Percentiles rank a stretch among this genome's conserved stretches.
Evolutionary conservation across 257 asterid genomes (phyloP).

Genomic region (Mentha longifolia): DNA sequence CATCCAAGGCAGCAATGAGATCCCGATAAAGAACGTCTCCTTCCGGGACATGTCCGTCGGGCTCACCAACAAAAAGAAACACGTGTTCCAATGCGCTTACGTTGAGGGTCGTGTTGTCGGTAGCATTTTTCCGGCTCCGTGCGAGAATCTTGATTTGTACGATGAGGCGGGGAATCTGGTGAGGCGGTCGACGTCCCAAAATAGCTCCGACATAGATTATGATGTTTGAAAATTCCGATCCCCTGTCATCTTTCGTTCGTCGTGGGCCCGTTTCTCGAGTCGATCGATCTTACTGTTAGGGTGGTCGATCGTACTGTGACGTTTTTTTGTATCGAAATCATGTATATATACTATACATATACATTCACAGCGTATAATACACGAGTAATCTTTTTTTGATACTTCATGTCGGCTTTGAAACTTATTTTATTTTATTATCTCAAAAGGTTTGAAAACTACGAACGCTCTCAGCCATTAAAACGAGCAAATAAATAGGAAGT

Average conservation of each 20-base stretch:
- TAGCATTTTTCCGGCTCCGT: slow-evolving; percentile 79
- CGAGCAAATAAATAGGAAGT: too few species aligned
- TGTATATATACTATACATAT: slow-evolving; percentile 34
- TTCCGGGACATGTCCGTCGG: slow-evolving; percentile 84
- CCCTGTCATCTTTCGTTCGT: not conserved
- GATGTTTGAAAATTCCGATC: slow-evolving; percentile 52
- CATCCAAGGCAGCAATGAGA: slow-evolving; percentile 76
- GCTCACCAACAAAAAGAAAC: slow-evolving; percentile 73
- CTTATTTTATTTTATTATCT: too few species aligned
- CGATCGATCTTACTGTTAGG: slow-evolving; percentile 21
- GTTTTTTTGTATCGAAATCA: not conserved
- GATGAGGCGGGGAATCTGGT: slow-evolving; percentile 73
- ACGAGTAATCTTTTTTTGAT: not conserved
- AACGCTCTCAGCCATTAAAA: too few species aligned
- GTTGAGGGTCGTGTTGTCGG: slow-evolving; percentile 87
- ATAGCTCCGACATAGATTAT: slow-evolving; percentile 81
- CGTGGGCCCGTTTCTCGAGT: too few species aligned
- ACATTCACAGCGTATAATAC: slow-evolving; percentile 14
- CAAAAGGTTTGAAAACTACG: too few species aligned
- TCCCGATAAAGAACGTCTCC: slow-evolving; percentile 62
- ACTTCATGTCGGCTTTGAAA: too few species aligned
- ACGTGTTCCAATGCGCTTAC: slow-evolving; percentile 80
- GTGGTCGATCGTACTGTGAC: slow-evolving; percentile 17
- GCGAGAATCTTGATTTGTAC: slow-evolving; percentile 80
- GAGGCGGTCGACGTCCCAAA: slow-evolving; percentile 56